phyloP scores from a whole-genome alignment of 768 basidiomycete species.

The Termitomyces sp. region DNA sequence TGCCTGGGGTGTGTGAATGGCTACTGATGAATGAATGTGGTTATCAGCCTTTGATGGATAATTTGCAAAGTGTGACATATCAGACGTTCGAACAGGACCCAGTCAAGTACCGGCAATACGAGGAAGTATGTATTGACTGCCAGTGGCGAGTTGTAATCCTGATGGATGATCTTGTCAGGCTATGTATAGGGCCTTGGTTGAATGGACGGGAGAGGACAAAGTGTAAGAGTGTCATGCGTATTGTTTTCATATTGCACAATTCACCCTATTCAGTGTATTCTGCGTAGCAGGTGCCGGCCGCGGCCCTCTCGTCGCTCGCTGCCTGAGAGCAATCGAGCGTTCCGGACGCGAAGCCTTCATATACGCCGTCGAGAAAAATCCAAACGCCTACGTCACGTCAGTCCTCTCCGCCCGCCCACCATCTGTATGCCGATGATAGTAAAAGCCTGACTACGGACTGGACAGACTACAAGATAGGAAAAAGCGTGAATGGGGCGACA shows the following conservation, averaged over 20 bases:
- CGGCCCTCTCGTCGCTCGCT: constrained; percentile 87
- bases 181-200: constrained; percentile 72
- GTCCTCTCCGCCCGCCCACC: constrained; percentile 5
- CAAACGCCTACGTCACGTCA: constrained; percentile 92
- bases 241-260: constrained; percentile 6
- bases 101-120: constrained; percentile 93
- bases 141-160: not conserved
- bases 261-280: constrained; percentile 52
- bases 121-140: constrained; percentile 55
- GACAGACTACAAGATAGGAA: constrained; percentile 80
- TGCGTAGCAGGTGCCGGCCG: constrained; percentile 95
- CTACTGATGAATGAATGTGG: constrained; percentile 2
- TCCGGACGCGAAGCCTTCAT: constrained; percentile 58
- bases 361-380: constrained; percentile 95
- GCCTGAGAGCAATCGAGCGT: constrained; percentile 71
- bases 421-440: constrained; percentile 11
- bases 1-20: not conserved
- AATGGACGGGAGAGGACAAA: constrained; percentile 55
- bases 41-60: constrained; percentile 90
- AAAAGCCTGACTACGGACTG: not conserved
- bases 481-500: constrained; percentile 76
- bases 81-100: constrained; percentile 98
- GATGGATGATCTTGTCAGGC: constrained; percentile 45
- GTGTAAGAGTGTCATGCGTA: constrained; percentile 48
- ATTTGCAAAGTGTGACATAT: constrained; percentile 92